Evolutionary conservation across 805 yeast genomes (phyloP), one percentile per base, ranked within the genome.

Genomic region (Lipomyces japonicus): DNA sequence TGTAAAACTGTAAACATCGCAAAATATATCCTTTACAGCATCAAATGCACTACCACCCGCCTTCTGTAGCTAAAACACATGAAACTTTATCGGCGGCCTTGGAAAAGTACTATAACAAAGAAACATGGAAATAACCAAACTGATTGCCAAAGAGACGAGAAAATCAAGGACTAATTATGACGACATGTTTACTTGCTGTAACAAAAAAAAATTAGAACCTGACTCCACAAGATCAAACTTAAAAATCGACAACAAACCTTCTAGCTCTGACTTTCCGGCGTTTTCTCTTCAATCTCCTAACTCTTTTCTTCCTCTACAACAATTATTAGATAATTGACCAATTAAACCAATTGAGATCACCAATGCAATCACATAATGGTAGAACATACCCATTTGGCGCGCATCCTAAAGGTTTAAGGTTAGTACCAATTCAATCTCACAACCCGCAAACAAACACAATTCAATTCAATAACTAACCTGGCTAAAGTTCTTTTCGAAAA

Each of bases 241-340:
- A 28, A 10, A 34, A 34, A 6, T 14, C 12, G 23, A 5, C 4
- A 4, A 52, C 58, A 38, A 26, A 53, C 58, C 96, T 87, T 87
- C 97, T 89, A 79, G 97, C 97, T 87, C 97, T 88, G 72, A 91
- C 96, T 96, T 91, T 91, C 97, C 97, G 96, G 86, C 97, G 87
- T 95, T 91, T 91, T 83, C 97, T 88, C 87, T 91, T 91, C 75
- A 91, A 86, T 87, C 97, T 88, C 87, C 97, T 90, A 78, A 86
- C 95, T 90, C 97, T 91, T 95, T 91, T 91, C 86, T 91, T 91
- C 86, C 96, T 91, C 97, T 49, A 31, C 31, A 25, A 23, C 31
- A 25, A 26, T 24, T 44, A 41, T 44, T 48, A 48, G 54, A 25
- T 14, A 30, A 12, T 39, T 9, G 22, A 14, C 9, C n/a, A 2